These are phyloP conservation scores for Danielia reshetovae DNA, from an alignment of 805 yeast species.

Conservation along the genomic window DNA sequence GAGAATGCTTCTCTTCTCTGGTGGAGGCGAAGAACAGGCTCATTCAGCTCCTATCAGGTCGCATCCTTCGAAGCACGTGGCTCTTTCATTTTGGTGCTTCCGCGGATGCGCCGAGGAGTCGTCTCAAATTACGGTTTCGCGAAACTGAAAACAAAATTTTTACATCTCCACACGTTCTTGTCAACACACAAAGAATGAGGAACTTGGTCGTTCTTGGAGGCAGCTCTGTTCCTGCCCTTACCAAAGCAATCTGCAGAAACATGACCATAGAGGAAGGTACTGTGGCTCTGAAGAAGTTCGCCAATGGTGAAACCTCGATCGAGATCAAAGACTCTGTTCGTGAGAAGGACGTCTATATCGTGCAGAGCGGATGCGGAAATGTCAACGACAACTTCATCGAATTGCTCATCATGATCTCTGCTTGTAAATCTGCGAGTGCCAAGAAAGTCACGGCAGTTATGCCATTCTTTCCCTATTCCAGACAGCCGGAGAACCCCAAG, in stretches of 20 bases:
- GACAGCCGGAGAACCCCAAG: conserved; percentile 89
- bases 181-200: too few relatives aligned
- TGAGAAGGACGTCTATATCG: conserved; percentile 91
- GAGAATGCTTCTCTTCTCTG: too few relatives aligned
- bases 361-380: conserved; percentile 83
- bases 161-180: conserved; percentile 7
- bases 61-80: too few relatives aligned
- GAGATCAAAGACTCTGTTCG: conserved; percentile 84
- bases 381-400: conserved; percentile 87
- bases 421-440: conserved; percentile 90
- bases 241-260: conserved; percentile 69
- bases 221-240: conserved; percentile 77
- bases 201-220: conserved; percentile 90
- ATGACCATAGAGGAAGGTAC: conserved; percentile 71
- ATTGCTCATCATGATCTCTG: conserved; percentile 78
- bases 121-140: background rate
- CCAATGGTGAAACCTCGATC: conserved; percentile 93
- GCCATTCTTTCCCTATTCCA: conserved; percentile 91
- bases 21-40: too few relatives aligned
- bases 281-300: conserved; percentile 57
- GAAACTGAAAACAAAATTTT: background rate
- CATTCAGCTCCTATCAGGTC: too few relatives aligned
- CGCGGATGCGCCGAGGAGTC: background rate
- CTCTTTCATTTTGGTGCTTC: too few relatives aligned
- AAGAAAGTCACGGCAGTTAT: conserved; percentile 83